Base-by-base conservation (phyloP, 31 red algal species). In the Pterothamnion heteromorphum region DNA sequence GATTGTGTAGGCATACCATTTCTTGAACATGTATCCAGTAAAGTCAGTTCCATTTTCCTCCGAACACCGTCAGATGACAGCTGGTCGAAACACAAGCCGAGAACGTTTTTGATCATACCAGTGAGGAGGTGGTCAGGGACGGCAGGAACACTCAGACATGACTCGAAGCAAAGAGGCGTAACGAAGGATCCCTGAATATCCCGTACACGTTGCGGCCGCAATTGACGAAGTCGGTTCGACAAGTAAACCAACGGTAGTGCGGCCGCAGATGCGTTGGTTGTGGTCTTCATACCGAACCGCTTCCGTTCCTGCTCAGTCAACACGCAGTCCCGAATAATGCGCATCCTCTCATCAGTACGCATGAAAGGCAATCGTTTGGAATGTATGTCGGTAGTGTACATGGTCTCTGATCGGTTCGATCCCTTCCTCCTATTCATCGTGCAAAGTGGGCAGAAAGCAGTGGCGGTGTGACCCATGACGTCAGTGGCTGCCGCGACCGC, bases 1-100 rank as follows among this genome's bases (percentile, higher is more conserved):
- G 51, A 64, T 64, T 64, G 51, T n/a, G 51, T 64, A 64, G 51
- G 51, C 51, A 64, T 64, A 64, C 51, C 51, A 64, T 64, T 64
- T n/a, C 51, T 64, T 64, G 51, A 18, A n/a, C 14, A 64, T 18
- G 51, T 64, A 64, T 64, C 9, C 9, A 64, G 9, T 64, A 18
- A 9, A 64, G 51, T 64, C 51, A 64, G 9, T 64, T 64, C 51
- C n/a, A 64, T 64, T 64, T 64, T 64, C 51, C 51, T 64, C 51
- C 51, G 51, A 64, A n/a, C 51, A 64, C 51, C n/a, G 9, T 64
- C 51, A 18, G 51, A 64, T 18, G 51, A 64, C 51, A 64, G 51
- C 51, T 64, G 51, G 14, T 64, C 51, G 51, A 64, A 64, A 64
- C 9, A 64, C 51, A 64, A 64, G 9, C 51, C 51, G 14, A 64